These are phyloP conservation scores for Betula pendula DNA, from an alignment of 306 rosid species.

Conservation along the genomic window DNA sequence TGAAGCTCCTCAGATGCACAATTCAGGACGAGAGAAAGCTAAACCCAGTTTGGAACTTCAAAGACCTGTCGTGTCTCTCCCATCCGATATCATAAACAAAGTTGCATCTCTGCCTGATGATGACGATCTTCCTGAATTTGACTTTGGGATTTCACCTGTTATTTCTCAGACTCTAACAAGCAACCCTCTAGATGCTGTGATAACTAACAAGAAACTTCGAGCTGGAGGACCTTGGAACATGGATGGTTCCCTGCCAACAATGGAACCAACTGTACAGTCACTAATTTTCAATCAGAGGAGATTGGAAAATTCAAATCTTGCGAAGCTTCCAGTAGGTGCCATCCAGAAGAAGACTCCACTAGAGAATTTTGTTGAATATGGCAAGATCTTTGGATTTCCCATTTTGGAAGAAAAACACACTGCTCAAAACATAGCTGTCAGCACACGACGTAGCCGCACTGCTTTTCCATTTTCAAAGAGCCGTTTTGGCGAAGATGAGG, in stretches of 20 bases:
- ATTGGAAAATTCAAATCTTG: constrained; percentile 13
- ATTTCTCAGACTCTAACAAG: constrained; percentile 1
- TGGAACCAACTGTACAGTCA: background rate
- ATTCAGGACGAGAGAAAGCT: background rate
- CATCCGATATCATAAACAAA: constrained; percentile 4
- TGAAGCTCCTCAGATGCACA: constrained; percentile 15
- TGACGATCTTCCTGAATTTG: constrained; percentile 35
- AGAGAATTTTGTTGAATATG: background rate
- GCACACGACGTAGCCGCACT: background rate
- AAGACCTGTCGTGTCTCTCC: background rate
- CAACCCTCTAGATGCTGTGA: background rate
- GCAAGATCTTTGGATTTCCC: background rate
- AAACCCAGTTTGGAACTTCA: constrained; percentile 1
- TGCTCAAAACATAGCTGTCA: constrained; percentile 4
- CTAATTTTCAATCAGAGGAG: constrained; percentile 1
- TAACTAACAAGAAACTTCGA: background rate
- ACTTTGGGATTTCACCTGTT: constrained; percentile 17
- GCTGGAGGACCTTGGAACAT: background rate
- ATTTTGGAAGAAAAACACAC: background rate
- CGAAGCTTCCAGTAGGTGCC: background rate
- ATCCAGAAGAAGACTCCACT: constrained; percentile 10
- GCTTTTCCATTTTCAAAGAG: background rate
- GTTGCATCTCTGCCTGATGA: constrained; percentile 2
- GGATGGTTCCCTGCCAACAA: background rate
- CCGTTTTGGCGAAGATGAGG: constrained; percentile 15